A percentile compares a stretch with the other conserved stretches of the same genome.
phyloP scores from a whole-genome alignment of 2,329 filamentous ascomycete genomes.

The Aspergillus ochraceus region DNA sequence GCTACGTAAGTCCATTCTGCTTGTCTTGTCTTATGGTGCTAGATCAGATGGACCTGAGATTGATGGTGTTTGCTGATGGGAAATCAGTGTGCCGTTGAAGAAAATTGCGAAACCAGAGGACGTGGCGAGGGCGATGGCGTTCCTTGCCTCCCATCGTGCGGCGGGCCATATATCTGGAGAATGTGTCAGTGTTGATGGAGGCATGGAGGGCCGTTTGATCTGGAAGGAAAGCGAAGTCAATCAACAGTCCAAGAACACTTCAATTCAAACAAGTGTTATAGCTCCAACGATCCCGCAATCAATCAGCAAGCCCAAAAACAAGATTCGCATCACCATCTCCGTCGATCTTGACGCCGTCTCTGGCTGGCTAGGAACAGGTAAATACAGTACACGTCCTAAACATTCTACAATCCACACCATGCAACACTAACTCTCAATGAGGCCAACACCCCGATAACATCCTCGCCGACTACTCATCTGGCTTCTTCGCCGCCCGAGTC shows the following conservation, averaged over 20 bases:
- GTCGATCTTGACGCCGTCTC: slow-evolving; percentile 61
- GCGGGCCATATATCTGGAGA: slow-evolving; percentile 57
- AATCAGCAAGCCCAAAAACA: slow-evolving; percentile 16
- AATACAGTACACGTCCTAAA: neutral
- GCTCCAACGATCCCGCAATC: slow-evolving; percentile 14
- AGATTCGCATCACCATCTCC: slow-evolving; percentile 34
- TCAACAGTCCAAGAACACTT: too few species aligned
- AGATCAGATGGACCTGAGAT: neutral
- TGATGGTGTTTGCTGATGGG: neutral
- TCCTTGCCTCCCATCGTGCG: slow-evolving; percentile 52
- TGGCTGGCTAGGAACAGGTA: slow-evolving; percentile 60
- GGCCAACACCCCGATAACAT: slow-evolving; percentile 51
- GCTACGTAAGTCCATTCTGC: neutral
- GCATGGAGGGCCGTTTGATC: slow-evolving; percentile 52
- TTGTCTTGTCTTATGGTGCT: neutral
- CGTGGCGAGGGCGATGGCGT: slow-evolving; percentile 51
- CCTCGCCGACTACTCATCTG: slow-evolving; percentile 56
- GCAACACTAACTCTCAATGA: neutral
- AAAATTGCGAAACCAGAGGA: slow-evolving; percentile 50
- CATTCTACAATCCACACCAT: too few species aligned
- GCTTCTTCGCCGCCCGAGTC: slow-evolving; percentile 58
- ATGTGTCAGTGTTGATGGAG: slow-evolving; percentile 53
- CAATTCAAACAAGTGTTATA: neutral
- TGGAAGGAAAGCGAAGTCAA: slow-evolving; percentile 48
- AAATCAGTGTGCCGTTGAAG: slow-evolving; percentile 41